phyloP scores from a whole-genome alignment of 2,329 filamentous ascomycete species.

The Aureobasidium sp. region DNA sequence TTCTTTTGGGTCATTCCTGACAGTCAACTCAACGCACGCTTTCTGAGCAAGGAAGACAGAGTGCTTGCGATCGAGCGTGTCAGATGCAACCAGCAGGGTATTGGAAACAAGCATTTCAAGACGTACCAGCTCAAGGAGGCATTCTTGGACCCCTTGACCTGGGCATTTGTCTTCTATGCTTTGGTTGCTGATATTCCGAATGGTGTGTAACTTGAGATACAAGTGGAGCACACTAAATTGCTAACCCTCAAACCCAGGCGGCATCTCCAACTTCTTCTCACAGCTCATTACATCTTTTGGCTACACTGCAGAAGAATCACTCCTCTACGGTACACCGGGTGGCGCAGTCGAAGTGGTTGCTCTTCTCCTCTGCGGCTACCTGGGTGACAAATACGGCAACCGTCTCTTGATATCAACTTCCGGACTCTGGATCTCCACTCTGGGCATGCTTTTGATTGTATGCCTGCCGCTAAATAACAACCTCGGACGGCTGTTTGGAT shows the following conservation, averaged over 20 bases:
- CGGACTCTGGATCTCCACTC: slow-evolving; percentile 44
- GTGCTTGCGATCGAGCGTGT: slow-evolving; percentile 62
- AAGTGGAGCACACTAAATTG: neutral
- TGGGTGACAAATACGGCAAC: slow-evolving; percentile 49
- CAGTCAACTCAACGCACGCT: slow-evolving; percentile 51
- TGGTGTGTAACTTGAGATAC: slow-evolving; percentile 23
- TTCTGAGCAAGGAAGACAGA: slow-evolving; percentile 57
- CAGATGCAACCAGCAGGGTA: slow-evolving; percentile 65
- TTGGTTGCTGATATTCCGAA: slow-evolving; percentile 50
- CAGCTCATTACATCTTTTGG: slow-evolving; percentile 56
- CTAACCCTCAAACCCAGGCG: slow-evolving; percentile 25
- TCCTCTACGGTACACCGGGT: slow-evolving; percentile 56
- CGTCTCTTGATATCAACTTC: slow-evolving; percentile 47
- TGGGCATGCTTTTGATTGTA: slow-evolving; percentile 57
- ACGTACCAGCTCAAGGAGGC: slow-evolving; percentile 55
- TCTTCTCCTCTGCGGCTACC: slow-evolving; percentile 46
- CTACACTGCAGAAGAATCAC: slow-evolving; percentile 52
- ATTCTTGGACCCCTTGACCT: slow-evolving; percentile 48
- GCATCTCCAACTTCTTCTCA: slow-evolving; percentile 53
- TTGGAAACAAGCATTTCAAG: slow-evolving; percentile 62
- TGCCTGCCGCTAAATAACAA: slow-evolving; percentile 50
- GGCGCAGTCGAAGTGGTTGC: slow-evolving; percentile 56
- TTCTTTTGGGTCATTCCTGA: slow-evolving; percentile 45
- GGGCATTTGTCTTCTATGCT: slow-evolving; percentile 52
- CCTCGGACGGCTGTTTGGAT: slow-evolving; percentile 53